Evolutionary conservation across 1,284 basidiomycete species (phyloP), one percentile per base, ranked within the genome.

Genomic region (Coriolopsis trogii): DNA sequence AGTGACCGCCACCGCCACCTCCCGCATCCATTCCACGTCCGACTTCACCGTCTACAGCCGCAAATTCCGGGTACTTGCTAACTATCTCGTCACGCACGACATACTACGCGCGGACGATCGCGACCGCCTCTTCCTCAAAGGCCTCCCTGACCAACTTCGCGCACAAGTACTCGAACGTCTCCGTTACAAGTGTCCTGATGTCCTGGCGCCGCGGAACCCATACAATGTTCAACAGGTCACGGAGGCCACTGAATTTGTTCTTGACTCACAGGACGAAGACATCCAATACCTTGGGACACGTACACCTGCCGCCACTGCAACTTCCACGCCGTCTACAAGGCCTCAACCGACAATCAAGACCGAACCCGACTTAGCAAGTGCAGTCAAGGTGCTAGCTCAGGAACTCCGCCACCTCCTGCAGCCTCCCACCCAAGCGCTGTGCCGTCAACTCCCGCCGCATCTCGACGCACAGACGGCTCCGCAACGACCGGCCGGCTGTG

Each of bases 1-100:
- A 6, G 53, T 50, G 16, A 2, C 23, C 3, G 45, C 25, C 0
- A 13, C 28, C 13, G 38, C 44, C 4, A 16, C 13, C 6, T 4
- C 16, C 0, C 26, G n/a, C 1, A 40, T 42, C 10, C 15, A 25
- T 2, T 28, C 38, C 0, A 8, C 26, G 23, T 26, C 42, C 6
- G 44, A 41, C 7, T 45, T 49, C 53, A 41, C 30, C 36, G 20
- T 16, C 3, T 55, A 46, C 34, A 45, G 42, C 34, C 43, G 53
- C 13, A 18, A 34, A 2, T 55, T 55, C 23, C n/a, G 42, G 1
- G 28, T 24, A 26, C 13, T 55, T 5, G 40, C 47, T 0, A 40
- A 31, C 39, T 49, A 37, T 24, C 33, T 52, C 16, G 46, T 56
- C 26, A 41, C 15, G 15, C 26, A 49, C 39, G 5, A 43, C 3